Evolutionary conservation across 2,329 filamentous ascomycete genomes (phyloP).

Genomic region (Talaromyces amestolkiae): DNA sequence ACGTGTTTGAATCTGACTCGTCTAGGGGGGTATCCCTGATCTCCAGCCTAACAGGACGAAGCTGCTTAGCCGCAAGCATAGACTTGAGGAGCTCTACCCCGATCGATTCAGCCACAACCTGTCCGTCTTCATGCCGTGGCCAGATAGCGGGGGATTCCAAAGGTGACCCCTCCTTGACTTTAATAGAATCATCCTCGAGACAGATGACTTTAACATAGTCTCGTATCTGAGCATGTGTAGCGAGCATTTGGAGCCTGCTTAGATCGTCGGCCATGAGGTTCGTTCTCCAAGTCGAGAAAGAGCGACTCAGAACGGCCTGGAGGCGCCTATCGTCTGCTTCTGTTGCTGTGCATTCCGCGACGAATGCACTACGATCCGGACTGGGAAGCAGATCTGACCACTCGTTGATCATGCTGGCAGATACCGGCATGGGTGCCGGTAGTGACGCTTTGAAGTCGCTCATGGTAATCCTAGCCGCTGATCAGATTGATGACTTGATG

Average conservation of each 20-base stretch:
- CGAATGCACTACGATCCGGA: conserved; percentile 11
- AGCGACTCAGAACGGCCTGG: conserved; percentile 12
- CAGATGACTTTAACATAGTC: conserved; percentile 10
- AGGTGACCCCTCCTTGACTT: conserved; percentile 6
- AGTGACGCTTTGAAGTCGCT: too few relatives aligned
- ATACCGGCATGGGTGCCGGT: neutral
- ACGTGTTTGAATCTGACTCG: too few relatives aligned
- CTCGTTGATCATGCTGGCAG: conserved; percentile 10
- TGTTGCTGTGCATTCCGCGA: conserved; percentile 14
- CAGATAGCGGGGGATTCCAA: conserved; percentile 8
- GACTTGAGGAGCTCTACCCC: conserved; percentile 10
- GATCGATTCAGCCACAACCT: neutral
- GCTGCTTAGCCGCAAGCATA: conserved; percentile 5
- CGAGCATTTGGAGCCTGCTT: conserved; percentile 14
- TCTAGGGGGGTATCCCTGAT: neutral
- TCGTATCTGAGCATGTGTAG: conserved; percentile 8
- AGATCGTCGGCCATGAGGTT: conserved; percentile 15
- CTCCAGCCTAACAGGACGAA: conserved; percentile 4
- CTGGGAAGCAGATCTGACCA: conserved; percentile 12
- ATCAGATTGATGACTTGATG: too few relatives aligned
- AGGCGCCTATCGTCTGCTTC: conserved; percentile 7
- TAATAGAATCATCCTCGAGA: neutral
- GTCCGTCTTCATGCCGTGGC: conserved; percentile 10
- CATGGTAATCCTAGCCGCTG: too few relatives aligned
- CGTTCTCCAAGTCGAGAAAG: conserved; percentile 15